A percentile compares a stretch with the other conserved stretches of the same genome.
These are phyloP conservation scores for Kernera saxatilis DNA, from an alignment of 345 rosid species.

Conservation along the genomic window DNA sequence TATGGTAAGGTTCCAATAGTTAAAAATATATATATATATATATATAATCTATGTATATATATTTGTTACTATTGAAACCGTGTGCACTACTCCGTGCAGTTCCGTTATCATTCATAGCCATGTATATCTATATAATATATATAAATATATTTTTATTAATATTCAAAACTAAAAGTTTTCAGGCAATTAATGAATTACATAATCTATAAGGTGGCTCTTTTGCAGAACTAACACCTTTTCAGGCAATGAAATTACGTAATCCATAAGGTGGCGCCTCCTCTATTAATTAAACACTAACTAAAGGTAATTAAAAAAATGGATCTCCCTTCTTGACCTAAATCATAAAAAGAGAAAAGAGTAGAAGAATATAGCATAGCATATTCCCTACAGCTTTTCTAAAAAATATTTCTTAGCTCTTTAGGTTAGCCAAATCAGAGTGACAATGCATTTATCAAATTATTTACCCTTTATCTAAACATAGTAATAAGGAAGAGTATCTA, in stretches of 20 bases:
- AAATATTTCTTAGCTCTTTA: not conserved
- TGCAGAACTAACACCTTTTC: conserved; percentile 1
- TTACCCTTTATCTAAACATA: not conserved
- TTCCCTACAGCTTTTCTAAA: not conserved
- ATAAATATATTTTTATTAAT: no score
- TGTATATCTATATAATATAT: no score
- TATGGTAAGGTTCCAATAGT: no score
- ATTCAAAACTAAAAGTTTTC: no score
- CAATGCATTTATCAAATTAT: not conserved
- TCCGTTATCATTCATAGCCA: no score
- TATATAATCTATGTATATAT: no score
- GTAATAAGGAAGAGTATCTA: not conserved
- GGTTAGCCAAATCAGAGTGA: conserved; percentile 2
- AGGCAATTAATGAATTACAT: no score
- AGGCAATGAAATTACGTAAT: not conserved
- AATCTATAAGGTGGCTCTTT: no score
- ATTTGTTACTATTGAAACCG: no score
- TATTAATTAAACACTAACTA: not conserved
- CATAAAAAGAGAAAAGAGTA: not conserved
- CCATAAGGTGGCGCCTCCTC: not conserved
- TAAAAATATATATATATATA: no score
- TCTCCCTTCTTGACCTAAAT: not conserved
- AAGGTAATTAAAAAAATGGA: not conserved
- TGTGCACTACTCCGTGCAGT: no score
- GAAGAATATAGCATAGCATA: conserved; percentile 9